Base-by-base conservation (phyloP, 2,329 filamentous ascomycete genomes). In the Dactylellina parvicollis region DNA sequence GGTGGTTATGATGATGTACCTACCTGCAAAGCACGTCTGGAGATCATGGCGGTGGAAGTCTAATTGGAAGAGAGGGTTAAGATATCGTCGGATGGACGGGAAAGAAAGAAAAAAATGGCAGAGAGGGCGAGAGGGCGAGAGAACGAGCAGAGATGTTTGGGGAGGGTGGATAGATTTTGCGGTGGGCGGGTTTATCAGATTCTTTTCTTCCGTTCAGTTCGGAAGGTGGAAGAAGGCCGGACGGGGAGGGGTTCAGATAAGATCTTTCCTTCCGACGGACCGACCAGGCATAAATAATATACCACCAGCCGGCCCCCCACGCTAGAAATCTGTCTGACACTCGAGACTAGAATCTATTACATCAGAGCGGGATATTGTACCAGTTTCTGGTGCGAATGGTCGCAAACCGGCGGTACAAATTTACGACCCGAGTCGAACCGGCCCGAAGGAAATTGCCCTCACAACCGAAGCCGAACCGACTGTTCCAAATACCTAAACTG, bases 11-110 rank as follows among this genome's bases (percentile, higher is more conserved):
- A 14, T 12, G 34, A 47, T 16, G 38, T 14, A 54, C 12, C 20
- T 54, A 65, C 69, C 69, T 73, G 69, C n/a, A 73, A 16, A 61
- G 60, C 69, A 42, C 69, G 69, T 56, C 69, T 42, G 16, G 69
- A 66, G 32, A 73, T 73, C 69, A 73, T 73, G 40, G 18, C 38
- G 66, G 28, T 24, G 46, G 26, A 20, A 50, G 9, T 28, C 20
- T 14, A 36, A 47, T 24, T 18, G 38, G 8, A 54, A 44, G 30
- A 47, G 28, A 42, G 49, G 32, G n/a, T 30, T 26, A 20, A 26
- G 20, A 54, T 18, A 44, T 2, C 12, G 46, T 4, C 14, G n/a
- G 26, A 20, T 12, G 10, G 30, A 4, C 3, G 4, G 18, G 26
- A 56, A 56, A 42, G 34, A 32, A 30, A 24, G n/a, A 14, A 20